A percentile compares a stretch with the other conserved stretches of the same genome.
These are phyloP conservation scores for Sporisorium iseilematis-ciliati DNA, from an alignment of 1,284 basidiomycete genomes.

Conservation along the genomic window DNA sequence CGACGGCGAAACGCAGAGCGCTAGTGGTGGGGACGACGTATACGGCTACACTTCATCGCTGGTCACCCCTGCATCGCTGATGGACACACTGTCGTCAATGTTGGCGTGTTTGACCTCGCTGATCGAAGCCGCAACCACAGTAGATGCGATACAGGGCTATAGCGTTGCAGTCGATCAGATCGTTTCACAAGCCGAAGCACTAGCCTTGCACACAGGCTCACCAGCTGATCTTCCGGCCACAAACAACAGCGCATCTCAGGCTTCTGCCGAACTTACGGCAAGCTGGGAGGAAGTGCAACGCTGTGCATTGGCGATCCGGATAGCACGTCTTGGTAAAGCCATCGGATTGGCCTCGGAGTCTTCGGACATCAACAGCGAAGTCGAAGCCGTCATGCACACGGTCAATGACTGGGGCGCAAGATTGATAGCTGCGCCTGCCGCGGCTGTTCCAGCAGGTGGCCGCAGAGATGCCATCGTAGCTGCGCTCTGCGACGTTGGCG, in stretches of 20 bases:
- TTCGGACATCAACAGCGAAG: conserved; percentile 13
- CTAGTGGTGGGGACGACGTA: conserved; percentile 8
- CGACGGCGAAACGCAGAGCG: neutral
- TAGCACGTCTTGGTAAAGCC: conserved; percentile 19
- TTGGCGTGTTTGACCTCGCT: conserved; percentile 33
- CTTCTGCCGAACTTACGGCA: conserved; percentile 19
- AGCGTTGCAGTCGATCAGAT: conserved; percentile 16
- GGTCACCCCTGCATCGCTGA: conserved; percentile 43
- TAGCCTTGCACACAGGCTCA: conserved; percentile 1
- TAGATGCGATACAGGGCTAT: conserved; percentile 12
- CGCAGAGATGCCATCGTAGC: conserved; percentile 19
- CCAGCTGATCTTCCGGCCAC: conserved; percentile 5
- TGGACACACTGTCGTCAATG: conserved; percentile 47
- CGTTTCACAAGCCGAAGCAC: conserved; percentile 3
- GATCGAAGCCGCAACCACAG: conserved; percentile 30
- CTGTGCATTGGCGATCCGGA: conserved; percentile 13
- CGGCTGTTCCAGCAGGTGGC: neutral
- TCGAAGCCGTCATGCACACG: conserved; percentile 22
- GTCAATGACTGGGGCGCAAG: conserved; percentile 22
- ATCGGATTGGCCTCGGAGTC: conserved; percentile 15
- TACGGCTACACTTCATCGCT: conserved; percentile 56
- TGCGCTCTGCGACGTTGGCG: conserved; percentile 49
- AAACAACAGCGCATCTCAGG: conserved; percentile 8
- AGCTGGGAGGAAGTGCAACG: conserved; percentile 36
- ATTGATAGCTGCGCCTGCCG: conserved; percentile 16